Conservation (phyloP, 2,329 filamentous ascomycete species). For the Claviceps maximensis region DNA sequence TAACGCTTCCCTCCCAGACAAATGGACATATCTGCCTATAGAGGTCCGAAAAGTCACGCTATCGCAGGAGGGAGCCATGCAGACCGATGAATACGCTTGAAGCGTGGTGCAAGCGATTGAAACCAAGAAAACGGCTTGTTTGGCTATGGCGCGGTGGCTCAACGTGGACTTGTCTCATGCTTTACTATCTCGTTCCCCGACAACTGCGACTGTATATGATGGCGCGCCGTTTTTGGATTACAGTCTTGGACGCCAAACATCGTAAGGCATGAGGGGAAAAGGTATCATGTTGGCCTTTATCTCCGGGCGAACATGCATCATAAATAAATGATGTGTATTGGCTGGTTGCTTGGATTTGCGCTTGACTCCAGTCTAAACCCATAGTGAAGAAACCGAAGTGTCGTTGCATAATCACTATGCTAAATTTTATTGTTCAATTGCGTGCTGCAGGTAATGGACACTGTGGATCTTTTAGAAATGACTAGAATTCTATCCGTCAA, state of each 20-base stretch:
- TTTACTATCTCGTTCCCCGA: slow-evolving; percentile 7
- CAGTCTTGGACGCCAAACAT: neutral
- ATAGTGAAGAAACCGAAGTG: no score
- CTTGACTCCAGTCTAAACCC: neutral
- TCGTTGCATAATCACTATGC: no score
- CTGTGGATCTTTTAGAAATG: no score
- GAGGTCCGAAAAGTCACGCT: slow-evolving; percentile 3
- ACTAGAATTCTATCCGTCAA: no score
- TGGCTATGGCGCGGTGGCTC: slow-evolving; percentile 10
- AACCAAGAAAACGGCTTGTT: slow-evolving; percentile 7
- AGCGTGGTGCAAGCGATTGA: slow-evolving; percentile 7
- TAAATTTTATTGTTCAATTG: no score
- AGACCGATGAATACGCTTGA: slow-evolving; percentile 9
- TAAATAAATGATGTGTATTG: neutral
- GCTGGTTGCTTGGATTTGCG: neutral
- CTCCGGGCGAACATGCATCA: neutral
- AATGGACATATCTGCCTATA: slow-evolving; percentile 6
- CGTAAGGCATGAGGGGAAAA: neutral
- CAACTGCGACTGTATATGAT: neutral
- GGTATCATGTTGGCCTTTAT: neutral
- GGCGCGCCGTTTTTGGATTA: neutral
- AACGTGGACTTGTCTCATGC: slow-evolving; percentile 11
- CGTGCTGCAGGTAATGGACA: no score
- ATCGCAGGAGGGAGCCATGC: slow-evolving; percentile 4
- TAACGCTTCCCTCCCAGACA: slow-evolving; percentile 4